Evolutionary conservation across 1,284 basidiomycete species (phyloP).

Genomic region (Ustilago lituana): DNA sequence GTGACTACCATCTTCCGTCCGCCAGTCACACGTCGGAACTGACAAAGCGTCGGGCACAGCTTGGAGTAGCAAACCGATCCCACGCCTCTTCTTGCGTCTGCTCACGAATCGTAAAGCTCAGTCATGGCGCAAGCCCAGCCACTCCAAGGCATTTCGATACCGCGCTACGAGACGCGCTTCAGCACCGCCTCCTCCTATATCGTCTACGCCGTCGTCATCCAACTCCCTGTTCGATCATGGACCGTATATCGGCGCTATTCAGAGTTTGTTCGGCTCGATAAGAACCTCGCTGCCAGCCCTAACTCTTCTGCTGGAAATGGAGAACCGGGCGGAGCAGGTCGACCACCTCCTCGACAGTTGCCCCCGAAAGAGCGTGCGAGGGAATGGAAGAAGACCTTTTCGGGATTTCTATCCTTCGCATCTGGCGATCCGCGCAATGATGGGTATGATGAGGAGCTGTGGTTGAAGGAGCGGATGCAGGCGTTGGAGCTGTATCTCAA

Average conservation of each 20-base stretch:
- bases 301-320: conserved; percentile 64
- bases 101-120: background rate
- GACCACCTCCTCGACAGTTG: conserved; percentile 77
- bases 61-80: no score
- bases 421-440: conserved; percentile 15
- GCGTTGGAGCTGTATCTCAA: conserved; percentile 87
- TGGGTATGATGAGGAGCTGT: conserved; percentile 59
- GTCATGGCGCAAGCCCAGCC: conserved; percentile 49
- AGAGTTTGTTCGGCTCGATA: conserved; percentile 87
- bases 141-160: conserved; percentile 65
- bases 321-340: conserved; percentile 30
- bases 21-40: background rate
- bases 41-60: no score
- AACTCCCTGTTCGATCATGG: conserved; percentile 81
- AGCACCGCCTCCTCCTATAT: conserved; percentile 72
- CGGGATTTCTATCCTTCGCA: conserved; percentile 31
- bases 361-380: conserved; percentile 81
- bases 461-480: conserved; percentile 78
- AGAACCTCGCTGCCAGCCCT: conserved; percentile 77
- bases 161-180: conserved; percentile 48
- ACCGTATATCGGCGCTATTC: conserved; percentile 91
- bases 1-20: conserved; percentile 1
- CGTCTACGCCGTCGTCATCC: conserved; percentile 80
- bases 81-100: no score
- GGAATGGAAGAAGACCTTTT: conserved; percentile 57